Conservation (phyloP, 352 stramenopile species). For the Globisporangium radiosum region DNA sequence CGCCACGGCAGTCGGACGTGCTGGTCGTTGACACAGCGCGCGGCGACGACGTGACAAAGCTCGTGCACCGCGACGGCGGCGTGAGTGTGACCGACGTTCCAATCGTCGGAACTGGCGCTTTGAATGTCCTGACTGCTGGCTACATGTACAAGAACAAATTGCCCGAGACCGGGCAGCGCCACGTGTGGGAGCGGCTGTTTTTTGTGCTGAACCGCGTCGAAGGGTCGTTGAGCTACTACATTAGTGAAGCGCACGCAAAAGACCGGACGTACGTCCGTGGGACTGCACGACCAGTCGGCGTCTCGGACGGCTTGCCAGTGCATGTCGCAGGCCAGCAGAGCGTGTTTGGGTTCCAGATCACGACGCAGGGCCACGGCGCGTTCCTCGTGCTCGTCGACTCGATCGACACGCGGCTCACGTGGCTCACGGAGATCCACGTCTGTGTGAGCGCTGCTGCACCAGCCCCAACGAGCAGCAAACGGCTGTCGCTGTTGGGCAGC, state of each 20-base stretch:
- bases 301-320: slow-evolving; percentile 75
- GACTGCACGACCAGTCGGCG: slow-evolving; percentile 67
- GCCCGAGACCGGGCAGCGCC: slow-evolving; percentile 69
- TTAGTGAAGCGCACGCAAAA: slow-evolving; percentile 78
- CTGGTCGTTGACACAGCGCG: slow-evolving; percentile 72
- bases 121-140: slow-evolving; percentile 69
- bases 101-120: slow-evolving; percentile 14
- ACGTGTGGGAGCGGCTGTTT: slow-evolving; percentile 83
- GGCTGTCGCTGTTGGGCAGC: slow-evolving; percentile 47
- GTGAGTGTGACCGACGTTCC: slow-evolving; percentile 60
- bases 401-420: slow-evolving; percentile 73
- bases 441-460: slow-evolving; percentile 47
- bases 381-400: slow-evolving; percentile 86
- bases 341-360: slow-evolving; percentile 84
- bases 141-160: slow-evolving; percentile 90
- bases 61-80: slow-evolving; percentile 69
- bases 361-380: slow-evolving; percentile 75
- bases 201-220: slow-evolving; percentile 77
- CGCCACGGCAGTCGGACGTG: slow-evolving; percentile 54
- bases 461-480: slow-evolving; percentile 33
- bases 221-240: slow-evolving; percentile 79
- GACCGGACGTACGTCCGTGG: slow-evolving; percentile 80
- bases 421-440: slow-evolving; percentile 73
- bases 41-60: slow-evolving; percentile 79
- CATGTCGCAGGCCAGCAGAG: slow-evolving; percentile 57